phyloP scores from a whole-genome alignment of 768 basidiomycete species.

The Sarcomyxa edulis region DNA sequence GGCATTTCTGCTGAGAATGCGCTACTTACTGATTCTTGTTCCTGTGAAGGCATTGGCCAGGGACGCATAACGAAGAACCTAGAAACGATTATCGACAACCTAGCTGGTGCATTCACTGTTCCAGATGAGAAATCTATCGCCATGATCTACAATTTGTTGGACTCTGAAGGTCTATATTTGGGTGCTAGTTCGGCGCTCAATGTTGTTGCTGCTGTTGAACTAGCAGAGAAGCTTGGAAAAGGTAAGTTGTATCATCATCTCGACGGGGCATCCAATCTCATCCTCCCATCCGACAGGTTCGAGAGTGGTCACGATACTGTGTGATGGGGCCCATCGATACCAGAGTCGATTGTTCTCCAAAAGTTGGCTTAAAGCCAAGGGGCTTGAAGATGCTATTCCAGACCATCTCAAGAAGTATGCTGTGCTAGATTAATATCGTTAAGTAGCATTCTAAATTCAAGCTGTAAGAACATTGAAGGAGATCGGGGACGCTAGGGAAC shows the following conservation, averaged over 20 bases:
- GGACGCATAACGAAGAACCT: slow-evolving; percentile 93
- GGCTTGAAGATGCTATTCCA: slow-evolving; percentile 74
- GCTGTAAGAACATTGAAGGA: no score
- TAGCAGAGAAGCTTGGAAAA: slow-evolving; percentile 80
- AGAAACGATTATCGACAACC: slow-evolving; percentile 67
- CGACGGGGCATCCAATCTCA: slow-evolving; percentile 3
- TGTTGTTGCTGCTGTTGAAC: slow-evolving; percentile 87
- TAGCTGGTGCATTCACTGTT: slow-evolving; percentile 83
- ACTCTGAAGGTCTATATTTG: slow-evolving; percentile 90
- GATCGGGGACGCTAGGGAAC: no score
- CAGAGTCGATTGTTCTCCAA: slow-evolving; percentile 95
- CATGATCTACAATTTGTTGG: slow-evolving; percentile 91
- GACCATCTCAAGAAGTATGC: slow-evolving; percentile 83
- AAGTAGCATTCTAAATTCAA: no score
- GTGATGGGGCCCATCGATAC: slow-evolving; percentile 96
- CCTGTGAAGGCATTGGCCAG: slow-evolving; percentile 84
- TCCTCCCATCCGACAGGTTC: slow-evolving; percentile 43
- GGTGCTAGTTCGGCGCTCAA: slow-evolving; percentile 94
- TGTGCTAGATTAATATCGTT: no score
- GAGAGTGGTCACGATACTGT: slow-evolving; percentile 82
- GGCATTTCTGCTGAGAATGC: neutral
- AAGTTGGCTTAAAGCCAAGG: slow-evolving; percentile 84
- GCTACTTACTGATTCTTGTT: slow-evolving; percentile 1
- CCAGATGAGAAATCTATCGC: slow-evolving; percentile 85
- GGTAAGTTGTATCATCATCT: slow-evolving; percentile 33